phyloP scores from a whole-genome alignment of 306 rosid species.

The Vicia faba region DNA sequence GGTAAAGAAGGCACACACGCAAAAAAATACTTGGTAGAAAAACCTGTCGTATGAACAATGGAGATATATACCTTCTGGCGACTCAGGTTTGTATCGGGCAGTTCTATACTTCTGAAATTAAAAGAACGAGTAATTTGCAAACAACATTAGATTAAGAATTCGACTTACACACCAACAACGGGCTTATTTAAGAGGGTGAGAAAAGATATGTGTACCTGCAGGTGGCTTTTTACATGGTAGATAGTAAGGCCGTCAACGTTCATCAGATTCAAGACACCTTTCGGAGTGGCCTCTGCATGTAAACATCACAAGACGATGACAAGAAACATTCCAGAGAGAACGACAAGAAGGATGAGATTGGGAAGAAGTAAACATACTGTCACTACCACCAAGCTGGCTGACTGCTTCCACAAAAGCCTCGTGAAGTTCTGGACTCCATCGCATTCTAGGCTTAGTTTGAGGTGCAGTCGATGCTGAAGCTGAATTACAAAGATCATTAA shows the following conservation, averaged over 20 bases:
- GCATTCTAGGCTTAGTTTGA: conserved; percentile 80
- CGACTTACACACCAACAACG: not conserved
- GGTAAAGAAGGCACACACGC: not conserved
- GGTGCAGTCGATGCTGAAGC: conserved; percentile 49
- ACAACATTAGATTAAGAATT: conserved; percentile 16
- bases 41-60: conserved; percentile 32
- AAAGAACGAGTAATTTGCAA: conserved; percentile 11
- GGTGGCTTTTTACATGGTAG: conserved; percentile 96
- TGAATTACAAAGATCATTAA: conserved; percentile 44
- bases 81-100: conserved; percentile 88
- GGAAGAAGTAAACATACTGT: conserved; percentile 54
- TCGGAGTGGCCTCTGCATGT: conserved; percentile 90
- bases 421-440: conserved; percentile 98
- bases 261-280: conserved; percentile 86
- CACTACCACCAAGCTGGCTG: conserved; percentile 86
- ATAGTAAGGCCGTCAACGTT: conserved; percentile 88
- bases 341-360: conserved; percentile 26
- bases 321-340: conserved; percentile 25
- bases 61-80: conserved; percentile 70
- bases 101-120: conserved; percentile 89
- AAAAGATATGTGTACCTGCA: conserved; percentile 62
- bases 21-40: conserved; percentile 9
- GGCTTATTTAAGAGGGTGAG: conserved; percentile 27
- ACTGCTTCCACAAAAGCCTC: conserved; percentile 95
- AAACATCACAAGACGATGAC: conserved; percentile 38